phyloP scores from a whole-genome alignment of 2,329 filamentous ascomycete genomes.

The Diaporthe sp. region DNA sequence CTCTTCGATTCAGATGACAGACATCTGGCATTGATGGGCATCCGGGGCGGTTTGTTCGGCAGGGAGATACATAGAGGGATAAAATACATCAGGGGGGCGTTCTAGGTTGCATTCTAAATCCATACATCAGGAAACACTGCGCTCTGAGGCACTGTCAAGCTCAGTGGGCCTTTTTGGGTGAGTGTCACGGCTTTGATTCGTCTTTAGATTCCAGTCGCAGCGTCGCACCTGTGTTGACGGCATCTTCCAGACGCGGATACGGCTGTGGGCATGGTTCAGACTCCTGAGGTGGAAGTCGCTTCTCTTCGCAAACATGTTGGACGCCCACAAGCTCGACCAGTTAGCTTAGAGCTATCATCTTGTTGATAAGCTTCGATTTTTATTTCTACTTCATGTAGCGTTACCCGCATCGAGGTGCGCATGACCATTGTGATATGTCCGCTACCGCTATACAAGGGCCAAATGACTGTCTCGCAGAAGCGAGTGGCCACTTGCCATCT shows the following conservation, averaged over 20 bases:
- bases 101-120: constrained; percentile 12
- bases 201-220: background rate
- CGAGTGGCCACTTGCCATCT: background rate
- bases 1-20: background rate
- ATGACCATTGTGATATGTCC: background rate
- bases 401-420: background rate
- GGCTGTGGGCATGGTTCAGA: background rate
- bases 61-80: constrained; percentile 17
- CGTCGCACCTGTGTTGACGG: too few relatives aligned
- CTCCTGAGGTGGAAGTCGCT: background rate
- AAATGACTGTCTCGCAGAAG: background rate
- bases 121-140: constrained; percentile 29
- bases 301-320: background rate
- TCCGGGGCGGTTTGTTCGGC: too few relatives aligned
- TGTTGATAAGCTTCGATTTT: background rate
- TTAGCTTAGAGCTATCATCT: too few relatives aligned
- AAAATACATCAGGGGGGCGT: constrained; percentile 21
- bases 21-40: background rate
- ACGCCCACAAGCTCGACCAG: background rate
- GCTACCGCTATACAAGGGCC: background rate
- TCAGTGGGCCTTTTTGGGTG: background rate
- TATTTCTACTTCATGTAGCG: background rate
- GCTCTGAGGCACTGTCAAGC: background rate
- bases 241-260: too few relatives aligned
- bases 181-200: background rate